Evolutionary conservation across 495 filamentous ascomycete species (phyloP), one percentile per base, ranked within the genome.

Genomic region (Terfezia claveryi): DNA sequence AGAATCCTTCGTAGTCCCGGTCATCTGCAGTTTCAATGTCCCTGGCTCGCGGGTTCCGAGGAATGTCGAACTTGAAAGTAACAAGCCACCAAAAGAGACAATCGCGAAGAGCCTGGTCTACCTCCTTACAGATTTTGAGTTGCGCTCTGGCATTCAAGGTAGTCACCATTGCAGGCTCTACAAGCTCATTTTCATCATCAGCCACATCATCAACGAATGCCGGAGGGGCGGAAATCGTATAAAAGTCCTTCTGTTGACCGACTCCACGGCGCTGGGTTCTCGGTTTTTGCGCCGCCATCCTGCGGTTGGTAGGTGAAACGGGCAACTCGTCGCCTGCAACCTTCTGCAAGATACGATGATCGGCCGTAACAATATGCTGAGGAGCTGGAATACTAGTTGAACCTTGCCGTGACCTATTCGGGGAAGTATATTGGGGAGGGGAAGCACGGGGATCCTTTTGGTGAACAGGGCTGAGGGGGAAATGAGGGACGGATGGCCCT

Each of bases 1-100:
- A 51, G 23, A 53, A 57, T 51, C 52, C 55, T 7, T 51, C 52
- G 27, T 53, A 23, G n/a, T 57, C 55, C 36, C 55, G 51, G 37
- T 57, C 55, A 32, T 41, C 50, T 2, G 55, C 32, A 4, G 14
- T 38, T 11, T 20, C 23, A 17, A 53, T 51, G 10, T 57, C 55
- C 23, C 38, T n/a, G 50, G 52, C 52, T n/a, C 44, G n/a, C 12
- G 17, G 16, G n/a, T 57, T 57, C 12, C 36, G 52, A 4, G 55
- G 50, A 23, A 57, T 57, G 10, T 38, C 20, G 55, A 57, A 57
- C 32, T 57, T 54, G 50, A 54, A 57, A 12, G 12, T 51, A 20
- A 37, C 10, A 12, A 57, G 36, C 55, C 55, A 57, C 14, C 51
- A 37, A 51, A 55, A 57, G 4, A 46, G 41, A 20, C 41, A 46